Percentiles rank a stretch among this genome's conserved stretches.
Evolutionary conservation across 768 basidiomycete genomes (phyloP).

Genomic region (Lyophyllum semitale): DNA sequence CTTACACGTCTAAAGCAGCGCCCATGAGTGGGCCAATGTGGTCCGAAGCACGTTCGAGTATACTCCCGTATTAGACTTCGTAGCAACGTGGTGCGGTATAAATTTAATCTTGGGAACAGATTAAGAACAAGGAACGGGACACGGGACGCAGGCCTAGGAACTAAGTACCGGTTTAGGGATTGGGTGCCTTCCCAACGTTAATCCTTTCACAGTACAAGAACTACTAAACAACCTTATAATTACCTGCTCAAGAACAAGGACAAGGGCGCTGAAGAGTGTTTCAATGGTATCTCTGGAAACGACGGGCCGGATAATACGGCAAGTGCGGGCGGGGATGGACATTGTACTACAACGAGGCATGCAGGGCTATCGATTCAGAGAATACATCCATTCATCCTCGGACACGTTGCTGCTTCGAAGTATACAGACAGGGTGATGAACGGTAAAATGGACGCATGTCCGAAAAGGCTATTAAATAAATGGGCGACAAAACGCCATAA

Average conservation of each 20-base stretch:
- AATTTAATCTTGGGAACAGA: neutral
- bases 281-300: neutral
- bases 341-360: constrained; percentile 10
- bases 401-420: constrained; percentile 1
- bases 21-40: constrained; percentile 1
- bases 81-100: constrained; percentile 15
- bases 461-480: constrained; percentile 1
- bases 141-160: neutral
- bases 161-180: neutral
- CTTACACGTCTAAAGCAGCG: constrained; percentile 5
- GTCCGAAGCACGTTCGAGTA: constrained; percentile 5
- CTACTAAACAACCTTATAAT: neutral
- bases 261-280: constrained; percentile 2
- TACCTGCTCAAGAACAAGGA: constrained; percentile 1
- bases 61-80: constrained; percentile 12
- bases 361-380: neutral
- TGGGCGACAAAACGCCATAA: constrained; percentile 3
- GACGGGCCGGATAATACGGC: neutral
- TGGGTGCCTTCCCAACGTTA: neutral
- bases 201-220: constrained; percentile 8
- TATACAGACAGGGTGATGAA: neutral
- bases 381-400: constrained; percentile 10
- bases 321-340: neutral
- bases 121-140: constrained; percentile 12
- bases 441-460: constrained; percentile 2